These are phyloP conservation scores for Wickerhamiella sergipiensis DNA, from an alignment of 805 yeast genomes.

Conservation along the genomic window DNA sequence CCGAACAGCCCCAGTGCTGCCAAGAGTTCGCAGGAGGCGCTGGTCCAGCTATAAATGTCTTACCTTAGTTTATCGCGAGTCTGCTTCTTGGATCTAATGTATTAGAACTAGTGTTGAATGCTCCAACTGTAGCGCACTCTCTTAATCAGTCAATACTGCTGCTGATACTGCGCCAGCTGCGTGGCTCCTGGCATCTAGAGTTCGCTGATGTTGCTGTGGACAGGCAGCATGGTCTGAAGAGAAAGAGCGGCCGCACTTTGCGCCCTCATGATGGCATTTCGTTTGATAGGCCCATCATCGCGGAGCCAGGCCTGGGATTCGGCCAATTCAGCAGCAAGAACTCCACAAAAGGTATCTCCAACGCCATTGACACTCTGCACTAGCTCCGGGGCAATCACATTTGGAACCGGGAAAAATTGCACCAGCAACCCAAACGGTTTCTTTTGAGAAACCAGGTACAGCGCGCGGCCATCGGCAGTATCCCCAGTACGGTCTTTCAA, in stretches of 20 bases:
- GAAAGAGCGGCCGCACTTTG: conserved; percentile 27
- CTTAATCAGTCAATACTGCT: no score
- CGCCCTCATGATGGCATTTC: conserved; percentile 21
- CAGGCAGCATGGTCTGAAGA: conserved; percentile 22
- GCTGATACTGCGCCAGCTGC: no score
- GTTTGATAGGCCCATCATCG: conserved; percentile 21
- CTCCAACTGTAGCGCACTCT: no score
- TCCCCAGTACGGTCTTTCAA: conserved; percentile 18
- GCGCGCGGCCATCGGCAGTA: conserved; percentile 14
- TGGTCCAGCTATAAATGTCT: conserved; percentile 3
- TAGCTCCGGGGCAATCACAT: conserved; percentile 25
- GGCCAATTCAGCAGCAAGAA: conserved; percentile 34
- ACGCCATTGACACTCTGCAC: conserved; percentile 73
- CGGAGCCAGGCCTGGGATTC: conserved; percentile 20
- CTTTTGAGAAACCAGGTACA: conserved; percentile 14
- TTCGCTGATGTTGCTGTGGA: conserved; percentile 15
- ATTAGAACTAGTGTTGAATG: no score
- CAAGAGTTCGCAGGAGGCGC: conserved; percentile 9
- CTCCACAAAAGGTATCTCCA: conserved; percentile 72
- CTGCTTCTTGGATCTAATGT: no score
- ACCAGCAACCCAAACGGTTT: conserved; percentile 38
- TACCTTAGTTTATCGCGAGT: no score
- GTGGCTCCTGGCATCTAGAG: no score
- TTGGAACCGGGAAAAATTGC: conserved; percentile 41
- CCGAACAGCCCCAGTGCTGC: conserved; percentile 47